Conservation (phyloP, 768 basidiomycete species). For the Cystobasidium onofrii region DNA sequence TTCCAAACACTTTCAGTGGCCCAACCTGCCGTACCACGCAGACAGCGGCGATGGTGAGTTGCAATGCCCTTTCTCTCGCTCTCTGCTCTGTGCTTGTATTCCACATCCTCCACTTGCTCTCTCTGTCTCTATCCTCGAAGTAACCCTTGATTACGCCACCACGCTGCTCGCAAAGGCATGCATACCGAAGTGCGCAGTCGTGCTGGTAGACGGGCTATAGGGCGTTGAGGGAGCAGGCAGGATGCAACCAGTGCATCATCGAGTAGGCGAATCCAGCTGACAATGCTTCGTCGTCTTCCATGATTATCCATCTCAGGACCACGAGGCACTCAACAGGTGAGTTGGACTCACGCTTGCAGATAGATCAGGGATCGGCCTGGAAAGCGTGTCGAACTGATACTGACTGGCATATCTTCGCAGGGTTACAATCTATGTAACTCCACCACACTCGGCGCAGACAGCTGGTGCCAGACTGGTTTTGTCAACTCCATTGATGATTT, state of each 20-base stretch:
- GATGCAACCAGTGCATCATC: too few species aligned
- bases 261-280: too few species aligned
- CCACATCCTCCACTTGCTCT: background rate
- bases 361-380: background rate
- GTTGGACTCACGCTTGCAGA: background rate
- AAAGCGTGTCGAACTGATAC: too few species aligned
- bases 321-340: constrained; percentile 29
- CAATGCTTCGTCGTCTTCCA: background rate
- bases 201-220: too few species aligned
- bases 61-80: too few species aligned
- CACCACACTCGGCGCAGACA: constrained; percentile 35
- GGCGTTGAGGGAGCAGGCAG: too few species aligned
- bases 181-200: background rate
- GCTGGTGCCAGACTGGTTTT: constrained; percentile 42
- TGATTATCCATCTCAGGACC: constrained; percentile 5
- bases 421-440: constrained; percentile 34
- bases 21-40: constrained; percentile 31
- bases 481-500: constrained; percentile 42
- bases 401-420: too few species aligned
- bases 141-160: too few species aligned
- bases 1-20: constrained; percentile 28
- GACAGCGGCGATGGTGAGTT: constrained; percentile 32
- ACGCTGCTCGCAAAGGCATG: too few species aligned
- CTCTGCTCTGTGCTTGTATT: background rate
- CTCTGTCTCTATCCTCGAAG: background rate